These are phyloP conservation scores for Aspergillus fischeri DNA, from an alignment of 2,329 filamentous ascomycete genomes.

Conservation along the genomic window DNA sequence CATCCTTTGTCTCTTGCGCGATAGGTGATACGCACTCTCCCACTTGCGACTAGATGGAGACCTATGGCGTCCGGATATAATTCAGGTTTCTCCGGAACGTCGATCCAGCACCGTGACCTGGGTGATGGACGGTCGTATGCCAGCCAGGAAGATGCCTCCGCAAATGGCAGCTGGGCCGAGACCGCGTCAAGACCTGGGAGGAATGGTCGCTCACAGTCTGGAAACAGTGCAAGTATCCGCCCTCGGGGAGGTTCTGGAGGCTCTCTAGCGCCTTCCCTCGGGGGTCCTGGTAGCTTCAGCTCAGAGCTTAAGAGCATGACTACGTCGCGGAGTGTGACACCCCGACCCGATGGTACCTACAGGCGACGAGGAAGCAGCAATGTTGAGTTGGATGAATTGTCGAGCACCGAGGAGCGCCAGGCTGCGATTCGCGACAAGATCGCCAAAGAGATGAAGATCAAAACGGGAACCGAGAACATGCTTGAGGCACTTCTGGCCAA, in stretches of 20 bases:
- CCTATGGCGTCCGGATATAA: constrained; percentile 44
- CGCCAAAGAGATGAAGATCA: constrained; percentile 96
- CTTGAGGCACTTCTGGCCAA: constrained; percentile 91
- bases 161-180: constrained; percentile 38
- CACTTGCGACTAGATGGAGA: constrained; percentile 39
- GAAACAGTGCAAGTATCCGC: constrained; percentile 58
- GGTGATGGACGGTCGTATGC: constrained; percentile 36
- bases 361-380: constrained; percentile 43
- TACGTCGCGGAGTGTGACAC: constrained; percentile 59
- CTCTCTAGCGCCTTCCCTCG: constrained; percentile 66
- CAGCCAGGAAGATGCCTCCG: constrained; percentile 37
- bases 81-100: constrained; percentile 39
- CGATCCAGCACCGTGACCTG: constrained; percentile 37
- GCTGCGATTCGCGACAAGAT: constrained; percentile 75
- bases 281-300: constrained; percentile 79
- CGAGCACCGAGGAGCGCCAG: constrained; percentile 67
- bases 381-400: constrained; percentile 59
- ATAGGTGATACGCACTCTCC: constrained; percentile 33
- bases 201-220: constrained; percentile 52
- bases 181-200: constrained; percentile 27
- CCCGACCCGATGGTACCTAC: constrained; percentile 54
- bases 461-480: constrained; percentile 95
- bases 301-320: constrained; percentile 72
- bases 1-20: constrained; percentile 20
- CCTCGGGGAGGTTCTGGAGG: constrained; percentile 49